These are phyloP conservation scores for Micractinium sp. DNA, from an alignment of 139 green algal genomes.

Conservation along the genomic window DNA sequence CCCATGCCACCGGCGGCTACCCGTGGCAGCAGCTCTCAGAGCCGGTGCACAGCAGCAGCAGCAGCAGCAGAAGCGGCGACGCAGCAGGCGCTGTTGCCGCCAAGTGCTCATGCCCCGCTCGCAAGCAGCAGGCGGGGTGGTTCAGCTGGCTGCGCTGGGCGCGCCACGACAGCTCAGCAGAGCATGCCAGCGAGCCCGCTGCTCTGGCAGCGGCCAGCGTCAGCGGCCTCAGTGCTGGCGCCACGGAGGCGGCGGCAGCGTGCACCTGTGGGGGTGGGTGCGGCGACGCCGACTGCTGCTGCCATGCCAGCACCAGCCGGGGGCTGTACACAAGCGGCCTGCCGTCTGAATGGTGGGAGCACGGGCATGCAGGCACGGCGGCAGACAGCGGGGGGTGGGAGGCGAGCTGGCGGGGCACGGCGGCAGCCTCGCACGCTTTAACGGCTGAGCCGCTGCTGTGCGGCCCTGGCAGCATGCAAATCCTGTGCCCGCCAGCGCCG, in stretches of 20 bases:
- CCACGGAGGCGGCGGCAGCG: not conserved
- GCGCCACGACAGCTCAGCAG: not conserved
- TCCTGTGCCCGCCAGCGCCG: not conserved
- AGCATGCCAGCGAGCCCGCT: not conserved
- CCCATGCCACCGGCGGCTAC: conserved; percentile 1
- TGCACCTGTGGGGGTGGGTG: not conserved
- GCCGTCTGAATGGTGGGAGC: not conserved
- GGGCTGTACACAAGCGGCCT: not conserved
- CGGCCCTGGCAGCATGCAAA: conserved; percentile 36
- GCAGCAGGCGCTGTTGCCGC: not conserved
- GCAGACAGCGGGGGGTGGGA: conserved; percentile 12
- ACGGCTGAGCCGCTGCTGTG: not conserved
- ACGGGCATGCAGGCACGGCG: not conserved
- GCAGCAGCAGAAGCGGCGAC: not conserved
- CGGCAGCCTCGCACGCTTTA: not conserved
- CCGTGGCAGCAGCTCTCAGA: not conserved
- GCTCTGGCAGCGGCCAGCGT: not conserved
- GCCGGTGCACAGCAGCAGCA: not conserved
- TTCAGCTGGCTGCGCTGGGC: conserved; percentile 35
- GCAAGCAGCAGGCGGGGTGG: conserved; percentile 26
- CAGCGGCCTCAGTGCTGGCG: not conserved
- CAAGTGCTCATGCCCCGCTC: not conserved
- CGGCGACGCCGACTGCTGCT: conserved; percentile 25
- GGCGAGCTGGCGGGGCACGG: not conserved
- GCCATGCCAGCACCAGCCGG: not conserved